Evolutionary conservation across 306 rosid genomes (phyloP).

Genomic region (Prunus armeniaca): DNA sequence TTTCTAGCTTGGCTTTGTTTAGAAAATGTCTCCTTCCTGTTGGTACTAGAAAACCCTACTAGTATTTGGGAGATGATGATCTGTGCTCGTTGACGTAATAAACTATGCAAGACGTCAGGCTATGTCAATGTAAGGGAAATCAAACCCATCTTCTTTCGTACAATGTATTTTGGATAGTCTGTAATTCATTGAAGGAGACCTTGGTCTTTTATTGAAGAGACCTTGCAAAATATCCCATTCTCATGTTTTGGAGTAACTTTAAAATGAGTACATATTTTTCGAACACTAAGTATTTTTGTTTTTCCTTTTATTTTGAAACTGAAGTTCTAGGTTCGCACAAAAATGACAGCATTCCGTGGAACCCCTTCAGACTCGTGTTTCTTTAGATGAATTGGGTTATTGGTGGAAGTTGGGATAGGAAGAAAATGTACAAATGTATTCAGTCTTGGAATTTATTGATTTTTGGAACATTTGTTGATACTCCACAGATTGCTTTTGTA

Average conservation of each 20-base stretch:
- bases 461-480: not conserved
- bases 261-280: not conserved
- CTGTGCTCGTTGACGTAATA: not conserved
- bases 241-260: not conserved
- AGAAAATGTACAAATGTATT: not conserved
- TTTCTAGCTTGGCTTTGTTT: not conserved
- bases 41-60: not conserved
- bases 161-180: not conserved
- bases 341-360: conserved; percentile 1
- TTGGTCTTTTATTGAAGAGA: not conserved
- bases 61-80: not conserved
- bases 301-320: not conserved
- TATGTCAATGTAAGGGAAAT: not conserved
- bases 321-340: conserved; percentile 1
- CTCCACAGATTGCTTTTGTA: not conserved
- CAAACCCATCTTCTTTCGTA: not conserved
- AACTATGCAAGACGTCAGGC: not conserved
- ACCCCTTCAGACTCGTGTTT: conserved; percentile 4
- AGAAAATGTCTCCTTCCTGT: not conserved
- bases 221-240: not conserved
- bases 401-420: conserved; percentile 12
- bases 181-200: not conserved
- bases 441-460: conserved; percentile 1
- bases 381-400: not conserved
- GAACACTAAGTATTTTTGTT: not conserved